These are phyloP conservation scores for Alliaria petiolata DNA, from an alignment of 345 rosid species.

Conservation along the genomic window DNA sequence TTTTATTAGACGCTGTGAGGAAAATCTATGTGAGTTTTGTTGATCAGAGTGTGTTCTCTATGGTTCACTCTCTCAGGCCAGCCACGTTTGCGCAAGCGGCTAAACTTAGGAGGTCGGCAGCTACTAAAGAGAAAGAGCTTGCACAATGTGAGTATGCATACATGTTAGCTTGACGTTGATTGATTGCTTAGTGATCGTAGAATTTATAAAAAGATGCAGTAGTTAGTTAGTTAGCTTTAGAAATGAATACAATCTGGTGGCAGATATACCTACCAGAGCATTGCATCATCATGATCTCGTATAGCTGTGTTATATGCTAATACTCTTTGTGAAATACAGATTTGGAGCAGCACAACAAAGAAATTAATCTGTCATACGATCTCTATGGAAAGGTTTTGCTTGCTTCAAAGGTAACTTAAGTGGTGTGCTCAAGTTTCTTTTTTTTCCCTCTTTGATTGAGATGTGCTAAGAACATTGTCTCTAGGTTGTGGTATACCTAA, in stretches of 20 bases:
- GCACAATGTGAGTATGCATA: conserved; percentile 47
- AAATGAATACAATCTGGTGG: background rate
- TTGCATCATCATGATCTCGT: background rate
- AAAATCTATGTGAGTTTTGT: background rate
- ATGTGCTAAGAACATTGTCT: conserved; percentile 29
- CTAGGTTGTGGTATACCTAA: conserved; percentile 47
- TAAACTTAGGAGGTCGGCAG: conserved; percentile 65
- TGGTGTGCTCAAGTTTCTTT: too few species aligned
- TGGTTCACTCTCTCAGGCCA: conserved; percentile 44
- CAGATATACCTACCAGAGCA: background rate
- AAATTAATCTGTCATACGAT: conserved; percentile 52
- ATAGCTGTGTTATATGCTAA: conserved; percentile 8
- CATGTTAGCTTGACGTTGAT: background rate
- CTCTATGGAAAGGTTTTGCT: conserved; percentile 41
- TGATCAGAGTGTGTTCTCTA: background rate
- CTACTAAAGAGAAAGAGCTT: conserved; percentile 89
- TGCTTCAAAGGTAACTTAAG: conserved; percentile 45
- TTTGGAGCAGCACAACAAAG: conserved; percentile 49
- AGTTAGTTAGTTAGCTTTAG: background rate
- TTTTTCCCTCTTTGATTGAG: background rate
- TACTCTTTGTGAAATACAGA: conserved; percentile 35
- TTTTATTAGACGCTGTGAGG: background rate
- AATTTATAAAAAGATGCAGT: too few species aligned
- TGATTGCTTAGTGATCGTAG: too few species aligned
- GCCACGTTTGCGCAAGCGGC: conserved; percentile 87